phyloP scores from a whole-genome alignment of 2,329 filamentous ascomycete genomes.

The Alternaria incomplexa region DNA sequence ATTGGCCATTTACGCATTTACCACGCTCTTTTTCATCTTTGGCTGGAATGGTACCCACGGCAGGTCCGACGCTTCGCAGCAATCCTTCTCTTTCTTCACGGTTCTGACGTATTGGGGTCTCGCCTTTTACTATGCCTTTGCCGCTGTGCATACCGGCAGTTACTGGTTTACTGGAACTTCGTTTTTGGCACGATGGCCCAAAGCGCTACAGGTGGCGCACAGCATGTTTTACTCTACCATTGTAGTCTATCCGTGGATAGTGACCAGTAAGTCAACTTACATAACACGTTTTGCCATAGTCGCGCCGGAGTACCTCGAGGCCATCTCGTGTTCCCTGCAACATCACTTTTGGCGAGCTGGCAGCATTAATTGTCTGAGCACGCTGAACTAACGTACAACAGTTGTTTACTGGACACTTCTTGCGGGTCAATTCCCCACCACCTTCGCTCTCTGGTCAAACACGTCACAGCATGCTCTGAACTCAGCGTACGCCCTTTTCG shows the following conservation, averaged over 20 bases:
- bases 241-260: conserved; percentile 52
- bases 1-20: conserved; percentile 69
- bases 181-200: conserved; percentile 48
- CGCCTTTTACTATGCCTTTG: conserved; percentile 76
- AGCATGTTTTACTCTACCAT: conserved; percentile 52
- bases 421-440: conserved; percentile 40
- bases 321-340: background rate
- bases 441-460: conserved; percentile 60
- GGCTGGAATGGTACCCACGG: conserved; percentile 66
- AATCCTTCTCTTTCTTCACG: conserved; percentile 82
- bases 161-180: conserved; percentile 59
- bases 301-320: background rate
- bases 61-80: conserved; percentile 51
- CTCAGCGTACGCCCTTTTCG: conserved; percentile 74
- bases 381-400: conserved; percentile 24
- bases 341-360: background rate
- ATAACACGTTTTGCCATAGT: background rate
- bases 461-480: conserved; percentile 79
- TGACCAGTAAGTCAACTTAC: conserved; percentile 48
- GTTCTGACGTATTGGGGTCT: conserved; percentile 82
- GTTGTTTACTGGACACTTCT: conserved; percentile 54
- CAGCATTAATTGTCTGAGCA: background rate
- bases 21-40: conserved; percentile 72
- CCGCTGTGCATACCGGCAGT: conserved; percentile 70
- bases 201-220: conserved; percentile 47